Conservation (phyloP, 192 early-diverging fungal genomes). For the Entrophospora sp. region DNA sequence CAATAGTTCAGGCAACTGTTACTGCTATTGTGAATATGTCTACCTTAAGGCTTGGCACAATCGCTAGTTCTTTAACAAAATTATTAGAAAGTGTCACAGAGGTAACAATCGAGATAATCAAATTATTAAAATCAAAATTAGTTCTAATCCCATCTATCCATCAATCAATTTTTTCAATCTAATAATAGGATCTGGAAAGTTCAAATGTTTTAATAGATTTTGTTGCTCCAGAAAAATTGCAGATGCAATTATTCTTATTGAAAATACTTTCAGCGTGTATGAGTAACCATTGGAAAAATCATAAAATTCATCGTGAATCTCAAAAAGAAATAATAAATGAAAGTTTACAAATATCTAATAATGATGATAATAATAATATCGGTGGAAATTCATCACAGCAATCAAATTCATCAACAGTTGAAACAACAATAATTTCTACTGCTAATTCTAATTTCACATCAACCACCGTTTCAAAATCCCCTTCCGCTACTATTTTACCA, state of each 20-base stretch:
- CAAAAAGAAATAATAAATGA: constrained; percentile 23
- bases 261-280: constrained; percentile 74
- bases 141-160: background rate
- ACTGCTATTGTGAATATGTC: constrained; percentile 65
- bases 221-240: constrained; percentile 55
- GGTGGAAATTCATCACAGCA: background rate
- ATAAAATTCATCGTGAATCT: constrained; percentile 50
- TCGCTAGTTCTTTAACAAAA: constrained; percentile 55
- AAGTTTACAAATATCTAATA: background rate
- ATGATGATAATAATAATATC: background rate
- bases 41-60: constrained; percentile 58
- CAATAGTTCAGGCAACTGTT: constrained; percentile 70
- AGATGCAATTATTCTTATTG: constrained; percentile 78
- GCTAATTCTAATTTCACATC: background rate
- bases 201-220: constrained; percentile 37
- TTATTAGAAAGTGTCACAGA: constrained; percentile 66
- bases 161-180: background rate
- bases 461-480: no score
- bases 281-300: constrained; percentile 80
- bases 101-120: constrained; percentile 25
- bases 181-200: constrained; percentile 20
- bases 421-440: background rate
- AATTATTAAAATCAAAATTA: background rate
- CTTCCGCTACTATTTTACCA: no score
- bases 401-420: background rate